A percentile compares a stretch with the other conserved stretches of the same genome.
Evolutionary conservation across 2,329 filamentous ascomycete species (phyloP).

Genomic region (Ilyonectria destructans): DNA sequence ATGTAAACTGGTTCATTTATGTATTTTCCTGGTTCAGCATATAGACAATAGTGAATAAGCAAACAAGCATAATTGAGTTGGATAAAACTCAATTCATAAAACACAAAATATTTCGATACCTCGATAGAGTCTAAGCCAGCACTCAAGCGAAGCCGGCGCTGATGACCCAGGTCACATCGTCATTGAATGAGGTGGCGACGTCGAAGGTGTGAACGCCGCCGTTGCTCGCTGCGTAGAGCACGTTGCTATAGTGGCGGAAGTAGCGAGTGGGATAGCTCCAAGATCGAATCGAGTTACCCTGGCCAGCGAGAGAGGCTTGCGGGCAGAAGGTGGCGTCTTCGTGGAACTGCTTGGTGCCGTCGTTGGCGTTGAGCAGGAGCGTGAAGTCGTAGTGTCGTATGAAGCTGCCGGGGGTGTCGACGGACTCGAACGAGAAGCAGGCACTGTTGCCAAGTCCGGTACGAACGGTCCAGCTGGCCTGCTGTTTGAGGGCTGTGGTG

Average conservation of each 20-base stretch:
- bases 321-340: slow-evolving; percentile 78
- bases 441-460: slow-evolving; percentile 70
- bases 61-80: neutral
- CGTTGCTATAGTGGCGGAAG: slow-evolving; percentile 66
- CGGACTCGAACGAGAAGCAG: slow-evolving; percentile 75
- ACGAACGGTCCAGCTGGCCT: slow-evolving; percentile 69
- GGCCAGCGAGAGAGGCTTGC: slow-evolving; percentile 65
- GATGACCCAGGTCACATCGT: slow-evolving; percentile 55
- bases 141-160: slow-evolving; percentile 25
- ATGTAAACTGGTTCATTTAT: neutral
- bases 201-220: slow-evolving; percentile 73
- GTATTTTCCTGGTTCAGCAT: neutral
- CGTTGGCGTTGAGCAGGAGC: slow-evolving; percentile 66
- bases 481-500: slow-evolving; percentile 64
- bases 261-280: slow-evolving; percentile 75
- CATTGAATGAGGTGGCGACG: slow-evolving; percentile 62
- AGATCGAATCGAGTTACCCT: slow-evolving; percentile 67
- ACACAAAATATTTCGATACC: neutral
- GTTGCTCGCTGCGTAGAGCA: slow-evolving; percentile 65
- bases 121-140: neutral
- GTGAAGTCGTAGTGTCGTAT: slow-evolving; percentile 71
- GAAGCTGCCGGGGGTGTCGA: slow-evolving; percentile 71
- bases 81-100: no score
- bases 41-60: neutral
- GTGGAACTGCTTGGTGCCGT: slow-evolving; percentile 69